These are phyloP conservation scores for Podospora sp. DNA, from an alignment of 495 filamentous ascomycete genomes.

Conservation along the genomic window DNA sequence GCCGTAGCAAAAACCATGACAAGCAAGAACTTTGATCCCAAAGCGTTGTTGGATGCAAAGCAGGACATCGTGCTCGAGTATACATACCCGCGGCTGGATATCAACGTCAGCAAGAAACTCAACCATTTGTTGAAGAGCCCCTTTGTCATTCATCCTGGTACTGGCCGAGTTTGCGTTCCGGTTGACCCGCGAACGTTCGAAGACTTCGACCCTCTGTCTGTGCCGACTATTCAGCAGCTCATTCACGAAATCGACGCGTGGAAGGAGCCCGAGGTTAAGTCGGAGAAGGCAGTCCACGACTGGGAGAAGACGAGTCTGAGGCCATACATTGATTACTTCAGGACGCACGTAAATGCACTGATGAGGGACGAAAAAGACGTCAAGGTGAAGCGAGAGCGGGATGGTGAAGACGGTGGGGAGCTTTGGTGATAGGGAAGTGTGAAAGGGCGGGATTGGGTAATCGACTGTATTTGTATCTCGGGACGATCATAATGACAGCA, in stretches of 20 bases:
- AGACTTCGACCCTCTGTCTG: constrained; percentile 80
- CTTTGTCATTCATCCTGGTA: constrained; percentile 94
- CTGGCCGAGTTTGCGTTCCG: constrained; percentile 91
- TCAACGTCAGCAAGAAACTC: constrained; percentile 93
- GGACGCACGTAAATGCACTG: constrained; percentile 72
- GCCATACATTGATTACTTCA: constrained; percentile 89
- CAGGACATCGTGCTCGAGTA: constrained; percentile 95
- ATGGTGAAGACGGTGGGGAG: constrained; percentile 43
- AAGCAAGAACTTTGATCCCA: constrained; percentile 64
- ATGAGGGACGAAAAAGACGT: constrained; percentile 78
- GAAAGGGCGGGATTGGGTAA: neutral
- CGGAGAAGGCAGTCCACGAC: constrained; percentile 61
- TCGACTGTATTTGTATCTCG: neutral
- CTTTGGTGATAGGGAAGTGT: neutral
- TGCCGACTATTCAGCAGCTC: constrained; percentile 82
- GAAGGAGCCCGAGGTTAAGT: constrained; percentile 43
- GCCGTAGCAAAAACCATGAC: constrained; percentile 72
- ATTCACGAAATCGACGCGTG: constrained; percentile 81
- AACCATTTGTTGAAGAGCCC: constrained; percentile 97
- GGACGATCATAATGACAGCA: neutral
- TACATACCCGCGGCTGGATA: constrained; percentile 96
- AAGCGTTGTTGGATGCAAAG: constrained; percentile 79
- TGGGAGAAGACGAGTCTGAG: constrained; percentile 97
- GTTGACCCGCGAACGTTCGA: constrained; percentile 73
- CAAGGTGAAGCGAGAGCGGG: constrained; percentile 71